Conservation (phyloP, 1,284 basidiomycete species). For the Leccinum solheimii region DNA sequence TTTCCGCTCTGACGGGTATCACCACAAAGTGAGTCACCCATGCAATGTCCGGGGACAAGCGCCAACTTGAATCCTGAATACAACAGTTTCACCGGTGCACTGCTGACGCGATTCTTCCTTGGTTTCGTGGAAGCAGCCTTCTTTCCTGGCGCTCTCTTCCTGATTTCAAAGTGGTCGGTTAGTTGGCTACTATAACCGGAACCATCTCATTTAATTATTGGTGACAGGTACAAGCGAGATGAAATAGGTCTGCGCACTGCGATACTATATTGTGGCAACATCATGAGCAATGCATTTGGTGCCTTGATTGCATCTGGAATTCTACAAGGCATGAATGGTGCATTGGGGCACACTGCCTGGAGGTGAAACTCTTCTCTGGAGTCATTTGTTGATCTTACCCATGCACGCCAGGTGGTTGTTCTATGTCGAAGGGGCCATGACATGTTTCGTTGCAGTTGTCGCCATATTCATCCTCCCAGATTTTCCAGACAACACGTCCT, state of each 20-base stretch:
- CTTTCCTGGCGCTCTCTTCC: conserved; percentile 69
- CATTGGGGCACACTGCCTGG: conserved; percentile 75
- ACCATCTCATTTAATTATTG: conserved; percentile 48
- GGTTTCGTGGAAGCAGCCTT: conserved; percentile 70
- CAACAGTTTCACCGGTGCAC: conserved; percentile 62
- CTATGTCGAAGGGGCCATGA: conserved; percentile 71
- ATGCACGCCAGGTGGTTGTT: conserved; percentile 62
- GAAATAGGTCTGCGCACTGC: conserved; percentile 75
- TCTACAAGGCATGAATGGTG: conserved; percentile 67
- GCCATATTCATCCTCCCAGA: conserved; percentile 77
- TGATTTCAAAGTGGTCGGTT: conserved; percentile 78
- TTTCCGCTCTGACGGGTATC: conserved; percentile 65
- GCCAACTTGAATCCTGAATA: not conserved
- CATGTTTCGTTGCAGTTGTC: conserved; percentile 59
- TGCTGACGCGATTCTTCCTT: conserved; percentile 76
- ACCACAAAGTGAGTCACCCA: conserved; percentile 49
- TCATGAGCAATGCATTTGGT: conserved; percentile 81
- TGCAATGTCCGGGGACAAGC: not conserved
- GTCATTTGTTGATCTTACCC: conserved; percentile 6
- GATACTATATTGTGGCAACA: conserved; percentile 56
- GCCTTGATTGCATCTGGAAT: conserved; percentile 78
- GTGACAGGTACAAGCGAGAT: conserved; percentile 32
- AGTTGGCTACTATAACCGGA: conserved; percentile 22
- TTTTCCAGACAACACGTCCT: conserved; percentile 65
- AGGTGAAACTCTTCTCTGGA: conserved; percentile 39